Conservation (phyloP, 2,329 filamentous ascomycete genomes). For the Aspergillus novofumigatus region DNA sequence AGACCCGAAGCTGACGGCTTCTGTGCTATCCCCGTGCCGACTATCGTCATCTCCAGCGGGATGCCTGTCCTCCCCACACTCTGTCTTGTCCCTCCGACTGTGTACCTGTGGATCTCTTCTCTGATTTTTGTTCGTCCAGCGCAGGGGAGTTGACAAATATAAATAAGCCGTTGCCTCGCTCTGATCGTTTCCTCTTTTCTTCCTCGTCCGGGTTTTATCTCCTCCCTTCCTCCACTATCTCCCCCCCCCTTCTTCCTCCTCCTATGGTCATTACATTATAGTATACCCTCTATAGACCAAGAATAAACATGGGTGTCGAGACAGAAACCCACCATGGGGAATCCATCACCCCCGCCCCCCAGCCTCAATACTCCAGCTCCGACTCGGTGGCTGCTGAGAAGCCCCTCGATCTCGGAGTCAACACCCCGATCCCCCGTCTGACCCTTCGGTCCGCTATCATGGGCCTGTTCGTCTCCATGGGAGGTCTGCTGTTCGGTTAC, state of each 20-base stretch:
- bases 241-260: neutral
- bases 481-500: conserved; percentile 41
- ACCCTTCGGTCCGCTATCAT: conserved; percentile 30
- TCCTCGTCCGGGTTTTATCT: neutral
- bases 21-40: neutral
- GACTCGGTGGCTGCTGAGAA: conserved; percentile 24
- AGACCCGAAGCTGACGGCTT: neutral
- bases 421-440: conserved; percentile 31
- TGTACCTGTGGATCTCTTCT: neutral
- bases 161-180: neutral
- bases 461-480: conserved; percentile 42
- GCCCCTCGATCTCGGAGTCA: conserved; percentile 19
- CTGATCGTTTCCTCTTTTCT: neutral
- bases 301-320: conserved; percentile 25
- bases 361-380: conserved; percentile 18
- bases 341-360: conserved; percentile 24
- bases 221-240: neutral
- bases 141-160: neutral
- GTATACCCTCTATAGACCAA: neutral
- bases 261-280: neutral
- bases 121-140: neutral
- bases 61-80: neutral
- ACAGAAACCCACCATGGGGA: conserved; percentile 28
- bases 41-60: neutral
- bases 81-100: neutral